Evolutionary conservation across 768 basidiomycete genomes (phyloP).

Genomic region (Phanerochaete sordida): DNA sequence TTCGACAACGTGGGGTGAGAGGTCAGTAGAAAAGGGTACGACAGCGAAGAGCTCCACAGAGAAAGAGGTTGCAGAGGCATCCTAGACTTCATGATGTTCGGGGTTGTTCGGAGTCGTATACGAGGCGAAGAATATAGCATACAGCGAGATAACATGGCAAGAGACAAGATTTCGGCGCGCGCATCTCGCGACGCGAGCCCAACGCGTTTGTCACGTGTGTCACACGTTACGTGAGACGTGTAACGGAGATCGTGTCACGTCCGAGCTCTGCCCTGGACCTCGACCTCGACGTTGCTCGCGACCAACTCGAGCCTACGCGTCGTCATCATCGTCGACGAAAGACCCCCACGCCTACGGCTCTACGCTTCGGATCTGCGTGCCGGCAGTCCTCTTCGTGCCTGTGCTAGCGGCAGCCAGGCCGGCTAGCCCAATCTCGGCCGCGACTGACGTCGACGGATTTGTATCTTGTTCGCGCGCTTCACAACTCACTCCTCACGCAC

Average conservation of each 20-base stretch:
- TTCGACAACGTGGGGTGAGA: no score
- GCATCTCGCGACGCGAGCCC: neutral
- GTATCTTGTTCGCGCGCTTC: neutral
- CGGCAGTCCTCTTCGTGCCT: neutral
- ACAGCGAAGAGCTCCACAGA: no score
- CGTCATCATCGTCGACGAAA: neutral
- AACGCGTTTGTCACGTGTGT: neutral
- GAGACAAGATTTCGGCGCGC: neutral
- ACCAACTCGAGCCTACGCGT: neutral
- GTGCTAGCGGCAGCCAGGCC: neutral
- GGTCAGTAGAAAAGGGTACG: no score
- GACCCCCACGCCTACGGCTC: neutral
- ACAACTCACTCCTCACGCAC: neutral
- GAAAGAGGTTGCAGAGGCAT: no score
- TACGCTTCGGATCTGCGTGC: no score
- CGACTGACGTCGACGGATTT: neutral
- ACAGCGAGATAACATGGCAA: no score
- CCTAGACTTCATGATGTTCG: no score
- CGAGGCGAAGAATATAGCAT: no score
- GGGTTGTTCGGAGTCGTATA: no score
- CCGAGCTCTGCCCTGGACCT: neutral
- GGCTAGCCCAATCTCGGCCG: neutral
- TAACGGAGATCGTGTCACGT: neutral
- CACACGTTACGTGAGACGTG: neutral
- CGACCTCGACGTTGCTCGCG: neutral